phyloP scores from a whole-genome alignment of 2,329 filamentous ascomycete genomes.

The Colletotrichum musicola region DNA sequence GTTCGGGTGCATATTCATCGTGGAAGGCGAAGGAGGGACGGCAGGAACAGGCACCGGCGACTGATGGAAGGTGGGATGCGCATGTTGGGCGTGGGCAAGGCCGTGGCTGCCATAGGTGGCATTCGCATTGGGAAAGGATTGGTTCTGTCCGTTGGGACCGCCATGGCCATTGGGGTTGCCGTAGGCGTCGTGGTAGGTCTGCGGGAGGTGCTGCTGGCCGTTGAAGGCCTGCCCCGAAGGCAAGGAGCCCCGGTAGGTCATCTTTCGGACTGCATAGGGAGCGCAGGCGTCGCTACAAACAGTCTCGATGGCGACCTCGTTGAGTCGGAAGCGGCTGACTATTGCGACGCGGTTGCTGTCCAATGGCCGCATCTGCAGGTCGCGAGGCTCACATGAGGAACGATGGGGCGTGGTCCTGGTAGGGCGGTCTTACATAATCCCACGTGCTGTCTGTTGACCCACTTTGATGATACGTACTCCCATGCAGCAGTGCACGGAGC shows the following conservation, averaged over 20 bases:
- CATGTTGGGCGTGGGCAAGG: slow-evolving; percentile 45
- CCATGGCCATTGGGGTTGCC: slow-evolving; percentile 18
- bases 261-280: slow-evolving; percentile 44
- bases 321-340: slow-evolving; percentile 24
- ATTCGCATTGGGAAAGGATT: slow-evolving; percentile 37
- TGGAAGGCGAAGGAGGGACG: slow-evolving; percentile 43
- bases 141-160: slow-evolving; percentile 40
- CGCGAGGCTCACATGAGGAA: slow-evolving; percentile 29
- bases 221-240: slow-evolving; percentile 55
- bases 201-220: slow-evolving; percentile 49
- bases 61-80: slow-evolving; percentile 45
- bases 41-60: slow-evolving; percentile 44
- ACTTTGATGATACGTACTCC: not conserved
- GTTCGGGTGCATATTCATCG: slow-evolving; percentile 40
- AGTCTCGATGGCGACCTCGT: slow-evolving; percentile 30
- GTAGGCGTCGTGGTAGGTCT: slow-evolving; percentile 31
- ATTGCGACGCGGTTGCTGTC: slow-evolving; percentile 38
- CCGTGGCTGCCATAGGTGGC: slow-evolving; percentile 26
- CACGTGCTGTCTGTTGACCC: slow-evolving; percentile 19
- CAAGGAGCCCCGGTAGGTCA: slow-evolving; percentile 54
- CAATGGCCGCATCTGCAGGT: slow-evolving; percentile 35
- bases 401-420: slow-evolving; percentile 11
- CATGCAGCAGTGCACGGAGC: slow-evolving; percentile 8
- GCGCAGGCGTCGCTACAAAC: slow-evolving; percentile 30
- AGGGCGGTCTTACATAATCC: slow-evolving; percentile 31